Base-by-base conservation (phyloP, 371 early-diverging fungal genomes). In the Funneliformis caledonium region DNA sequence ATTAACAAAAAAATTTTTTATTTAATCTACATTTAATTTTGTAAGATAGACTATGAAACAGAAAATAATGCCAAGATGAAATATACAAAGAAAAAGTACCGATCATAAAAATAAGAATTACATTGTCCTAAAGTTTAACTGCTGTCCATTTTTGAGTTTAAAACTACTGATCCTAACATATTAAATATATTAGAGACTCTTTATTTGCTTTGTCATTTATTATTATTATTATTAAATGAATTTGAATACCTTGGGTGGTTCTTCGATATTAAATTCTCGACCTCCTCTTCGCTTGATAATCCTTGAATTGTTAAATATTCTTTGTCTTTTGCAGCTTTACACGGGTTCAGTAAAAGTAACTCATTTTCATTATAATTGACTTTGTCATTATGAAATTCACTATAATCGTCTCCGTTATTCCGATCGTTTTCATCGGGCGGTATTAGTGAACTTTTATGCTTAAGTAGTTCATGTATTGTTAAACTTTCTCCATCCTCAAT, bases 401-500 rank as follows among this genome's bases (percentile, higher is more conserved):
- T 37, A 65, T 65, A 33, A 65, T 65, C 31, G 19, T 65, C 16
- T 9, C 12, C 14, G 4, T 65, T 16, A 11, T 65, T 37, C 12
- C 33, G 65, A 37, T 7, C 33, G 19, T 10, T 11, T 37, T 65
- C 4, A 31, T 65, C 42, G 4, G 22, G 22, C 14, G 16, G 60
- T 60, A 65, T 6, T 16, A 19, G 16, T 7, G 42, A 62, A 26
- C 62, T 5, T 81, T 76, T 56, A 52, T 59, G 26, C 12, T 77
- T 65, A 16, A 91, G 72, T 0, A 91, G 89, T 22, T 90, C 89
- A 4, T 86, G 77, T 45, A 95, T 87, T 7, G 88, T 88, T 59
- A 89, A 83, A 68, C 89, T 88, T 31, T 82, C 48, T 14, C 95
- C 96, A 19, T 89, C 89, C 9, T 90, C 84, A 60, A 96, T 92